A percentile compares a stretch with the other conserved stretches of the same genome.
These are phyloP conservation scores for Paecilomyces sp. DNA, from an alignment of 2,329 filamentous ascomycete species.

Conservation along the genomic window DNA sequence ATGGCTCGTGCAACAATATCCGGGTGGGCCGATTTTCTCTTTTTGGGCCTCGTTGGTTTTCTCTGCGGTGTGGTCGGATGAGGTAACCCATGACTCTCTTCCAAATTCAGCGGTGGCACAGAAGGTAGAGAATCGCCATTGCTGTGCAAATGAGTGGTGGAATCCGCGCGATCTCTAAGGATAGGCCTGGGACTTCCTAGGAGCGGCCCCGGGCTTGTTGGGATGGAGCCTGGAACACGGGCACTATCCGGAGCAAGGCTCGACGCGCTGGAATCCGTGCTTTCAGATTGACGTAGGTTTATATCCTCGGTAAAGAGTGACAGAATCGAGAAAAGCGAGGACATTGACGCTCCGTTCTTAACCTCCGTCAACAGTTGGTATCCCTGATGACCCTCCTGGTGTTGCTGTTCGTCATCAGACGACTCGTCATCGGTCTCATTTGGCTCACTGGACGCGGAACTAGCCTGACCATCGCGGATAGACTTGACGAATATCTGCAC, in stretches of 20 bases:
- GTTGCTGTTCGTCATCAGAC: conserved; percentile 62
- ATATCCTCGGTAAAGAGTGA: conserved; percentile 96
- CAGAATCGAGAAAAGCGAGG: conserved; percentile 93
- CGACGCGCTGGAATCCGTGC: conserved; percentile 36
- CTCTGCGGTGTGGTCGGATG: conserved; percentile 19
- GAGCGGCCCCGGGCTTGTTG: conserved; percentile 29
- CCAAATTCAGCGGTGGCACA: conserved; percentile 71
- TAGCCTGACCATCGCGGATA: conserved; percentile 41
- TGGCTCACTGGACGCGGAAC: conserved; percentile 33
- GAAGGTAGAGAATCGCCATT: conserved; percentile 42
- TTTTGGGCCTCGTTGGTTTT: conserved; percentile 23
- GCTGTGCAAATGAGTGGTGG: conserved; percentile 13
- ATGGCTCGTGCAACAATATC: conserved; percentile 96
- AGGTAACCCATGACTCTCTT: conserved; percentile 34
- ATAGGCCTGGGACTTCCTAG: conserved; percentile 20
- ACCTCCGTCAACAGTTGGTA: conserved; percentile 96
- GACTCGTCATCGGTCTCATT: conserved; percentile 40
- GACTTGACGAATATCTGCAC: conserved; percentile 99
- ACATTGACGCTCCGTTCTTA: conserved; percentile 97
- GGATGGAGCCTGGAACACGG: conserved; percentile 30
- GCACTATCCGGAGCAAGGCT: conserved; percentile 23
- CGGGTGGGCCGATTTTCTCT: conserved; percentile 72
- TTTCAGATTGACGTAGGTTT: conserved; percentile 62
- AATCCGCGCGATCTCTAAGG: conserved; percentile 13
- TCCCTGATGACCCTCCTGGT: conserved; percentile 59